Evolutionary conservation across 495 filamentous ascomycete genomes (phyloP), one percentile per base, ranked within the genome.

Genomic region (Apodospora peruviana): DNA sequence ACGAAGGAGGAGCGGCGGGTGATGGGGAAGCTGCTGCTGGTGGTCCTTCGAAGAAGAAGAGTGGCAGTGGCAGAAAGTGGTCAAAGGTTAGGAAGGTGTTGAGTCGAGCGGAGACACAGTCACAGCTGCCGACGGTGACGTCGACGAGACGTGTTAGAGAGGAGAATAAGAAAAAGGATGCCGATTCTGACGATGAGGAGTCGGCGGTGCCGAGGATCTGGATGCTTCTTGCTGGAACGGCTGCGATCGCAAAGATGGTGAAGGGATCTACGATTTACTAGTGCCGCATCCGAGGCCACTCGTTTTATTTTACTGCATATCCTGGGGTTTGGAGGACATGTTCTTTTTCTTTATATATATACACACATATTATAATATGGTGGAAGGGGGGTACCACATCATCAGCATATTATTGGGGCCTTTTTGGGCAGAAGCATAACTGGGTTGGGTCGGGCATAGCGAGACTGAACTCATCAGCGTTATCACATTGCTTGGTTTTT

Each of bases 151-250:
- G 14, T 32, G n/a, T 9, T 20, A 48, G 14, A 27, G 25, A 32
- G 32, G 20, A 25, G 14, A 18, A 0, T 18, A 27, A 27, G 2
- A 38, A 47, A 12, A 21, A 37, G 4, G 49, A 24, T 4, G 35
- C 27, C 27, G 14, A 7, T 14, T 32, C 16, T 14, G 42, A 29
- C 20, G 43, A 39, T 12, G 46, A 20, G 16, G 18, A 32, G 25
- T 16, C 47, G 25, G 52, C 52, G 45, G 22, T 65, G 40, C 54
- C 59, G 0, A 21, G 47, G n/a, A 44, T 65, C 42, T 52, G 58
- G 59, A 49, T 60, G 49, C 23, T 65, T 48, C 34, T 65, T 45
- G 61, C 59, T 14, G 59, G 59, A 9, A 50, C 50, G 18, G 47
- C 53, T 38, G 59, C 50, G 12, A 25, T 62, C 5, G 50, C 53